Conservation (phyloP, 2,329 filamentous ascomycete genomes). For the Colletotrichum sansevieriae region DNA sequence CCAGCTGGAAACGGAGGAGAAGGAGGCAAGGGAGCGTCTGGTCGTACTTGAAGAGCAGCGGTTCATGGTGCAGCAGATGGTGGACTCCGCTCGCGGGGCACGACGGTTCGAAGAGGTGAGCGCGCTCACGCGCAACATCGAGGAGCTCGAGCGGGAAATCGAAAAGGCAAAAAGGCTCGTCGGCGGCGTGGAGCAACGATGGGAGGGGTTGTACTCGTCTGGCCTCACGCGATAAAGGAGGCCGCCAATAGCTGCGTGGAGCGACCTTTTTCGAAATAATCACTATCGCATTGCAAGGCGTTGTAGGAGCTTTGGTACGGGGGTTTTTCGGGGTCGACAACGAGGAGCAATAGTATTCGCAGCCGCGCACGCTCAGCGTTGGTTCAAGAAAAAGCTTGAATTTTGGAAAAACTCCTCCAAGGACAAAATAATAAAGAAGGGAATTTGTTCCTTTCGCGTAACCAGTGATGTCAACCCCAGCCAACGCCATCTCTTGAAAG, state of each 20-base stretch:
- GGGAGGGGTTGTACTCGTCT: slow-evolving; percentile 64
- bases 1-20: slow-evolving; percentile 84
- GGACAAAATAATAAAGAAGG: background rate
- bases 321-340: background rate
- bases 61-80: slow-evolving; percentile 90
- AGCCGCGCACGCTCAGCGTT: no score
- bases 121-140: slow-evolving; percentile 82
- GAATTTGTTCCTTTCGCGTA: background rate
- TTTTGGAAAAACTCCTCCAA: background rate
- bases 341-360: background rate
- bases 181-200: slow-evolving; percentile 72
- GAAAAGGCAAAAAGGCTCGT: slow-evolving; percentile 75
- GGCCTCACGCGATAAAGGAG: slow-evolving; percentile 29
- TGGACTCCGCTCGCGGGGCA: slow-evolving; percentile 79
- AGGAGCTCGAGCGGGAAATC: slow-evolving; percentile 86
- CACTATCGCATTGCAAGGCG: slow-evolving; percentile 52
- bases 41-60: slow-evolving; percentile 92
- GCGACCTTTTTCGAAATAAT: slow-evolving; percentile 6
- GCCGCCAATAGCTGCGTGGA: background rate
- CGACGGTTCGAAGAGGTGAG: slow-evolving; percentile 89
- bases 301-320: slow-evolving; percentile 43
- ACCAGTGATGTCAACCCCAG: background rate
- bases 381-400: background rate
- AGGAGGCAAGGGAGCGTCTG: slow-evolving; percentile 81
- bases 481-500: background rate